phyloP scores from a whole-genome alignment of 2,329 filamentous ascomycete genomes.

The Aspergillus ochraceoroseus region DNA sequence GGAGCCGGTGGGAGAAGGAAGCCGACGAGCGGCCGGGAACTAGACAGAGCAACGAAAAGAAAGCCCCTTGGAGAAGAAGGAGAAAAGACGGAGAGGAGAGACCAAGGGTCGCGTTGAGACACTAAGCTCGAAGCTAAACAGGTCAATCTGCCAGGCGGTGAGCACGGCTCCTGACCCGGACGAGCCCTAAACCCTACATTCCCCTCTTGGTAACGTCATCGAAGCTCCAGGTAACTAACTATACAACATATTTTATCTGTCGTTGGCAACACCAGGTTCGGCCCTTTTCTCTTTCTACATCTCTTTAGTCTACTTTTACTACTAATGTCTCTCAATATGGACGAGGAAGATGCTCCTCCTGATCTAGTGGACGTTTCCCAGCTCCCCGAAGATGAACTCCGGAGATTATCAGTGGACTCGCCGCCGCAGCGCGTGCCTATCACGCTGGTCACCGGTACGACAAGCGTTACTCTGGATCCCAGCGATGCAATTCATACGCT shows the following conservation, averaged over 20 bases:
- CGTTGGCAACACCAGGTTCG: too few relatives aligned
- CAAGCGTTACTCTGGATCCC: conserved; percentile 5
- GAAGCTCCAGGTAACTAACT: too few relatives aligned
- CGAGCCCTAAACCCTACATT: conserved; percentile 36
- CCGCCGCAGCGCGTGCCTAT: conserved; percentile 45
- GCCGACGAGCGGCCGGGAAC: not conserved
- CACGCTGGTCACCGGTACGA: conserved; percentile 48
- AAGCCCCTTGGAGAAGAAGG: conserved; percentile 1
- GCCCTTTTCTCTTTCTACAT: conserved; percentile 12
- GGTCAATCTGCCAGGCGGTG: conserved; percentile 17
- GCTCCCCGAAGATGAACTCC: conserved; percentile 27
- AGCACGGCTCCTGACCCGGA: conserved; percentile 23
- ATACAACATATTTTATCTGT: too few relatives aligned
- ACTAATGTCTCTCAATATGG: conserved; percentile 18
- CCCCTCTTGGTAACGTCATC: conserved; percentile 22
- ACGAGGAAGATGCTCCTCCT: conserved; percentile 45
- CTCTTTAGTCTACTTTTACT: conserved; percentile 6
- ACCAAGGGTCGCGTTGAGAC: too few relatives aligned
- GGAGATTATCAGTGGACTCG: conserved; percentile 25
- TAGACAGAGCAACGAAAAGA: conserved; percentile 2
- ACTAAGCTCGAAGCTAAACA: conserved; percentile 12
- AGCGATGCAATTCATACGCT: not conserved
- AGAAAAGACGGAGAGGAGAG: conserved; percentile 9
- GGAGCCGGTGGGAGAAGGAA: not conserved
- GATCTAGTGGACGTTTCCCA: conserved; percentile 41